Conservation (phyloP, 192 early-diverging fungal genomes). For the Coemansia sp. region DNA sequence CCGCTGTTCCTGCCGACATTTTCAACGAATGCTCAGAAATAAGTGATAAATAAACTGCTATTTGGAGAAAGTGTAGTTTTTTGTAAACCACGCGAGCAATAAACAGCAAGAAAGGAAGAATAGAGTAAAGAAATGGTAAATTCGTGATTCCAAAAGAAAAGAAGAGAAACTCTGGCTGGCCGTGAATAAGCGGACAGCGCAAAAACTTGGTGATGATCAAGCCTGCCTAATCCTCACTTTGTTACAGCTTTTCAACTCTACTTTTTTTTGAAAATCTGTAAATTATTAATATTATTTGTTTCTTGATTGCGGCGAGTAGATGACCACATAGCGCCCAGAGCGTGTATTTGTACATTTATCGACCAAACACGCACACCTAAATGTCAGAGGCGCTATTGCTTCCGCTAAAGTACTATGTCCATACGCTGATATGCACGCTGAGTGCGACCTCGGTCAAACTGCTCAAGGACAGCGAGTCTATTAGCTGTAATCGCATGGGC, state of each 20-base stretch:
- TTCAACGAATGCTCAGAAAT: slow-evolving; percentile 4
- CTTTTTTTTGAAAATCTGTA: neutral
- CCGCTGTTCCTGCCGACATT: slow-evolving; percentile 16
- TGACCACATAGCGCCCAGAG: neutral
- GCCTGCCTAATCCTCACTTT: too few relatives aligned
- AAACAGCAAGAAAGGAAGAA: neutral
- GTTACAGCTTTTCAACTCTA: neutral
- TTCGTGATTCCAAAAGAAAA: neutral
- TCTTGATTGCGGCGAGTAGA: neutral
- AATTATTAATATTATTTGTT: neutral
- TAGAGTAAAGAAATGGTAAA: neutral
- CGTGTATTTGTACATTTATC: neutral
- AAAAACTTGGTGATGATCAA: too few relatives aligned
- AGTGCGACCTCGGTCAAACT: slow-evolving; percentile 43
- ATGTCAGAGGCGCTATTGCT: slow-evolving; percentile 23
- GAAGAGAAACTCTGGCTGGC: neutral
- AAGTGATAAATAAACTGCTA: slow-evolving; percentile 11
- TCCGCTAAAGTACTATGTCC: slow-evolving; percentile 28
- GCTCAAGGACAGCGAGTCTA: slow-evolving; percentile 19
- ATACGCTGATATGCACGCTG: slow-evolving; percentile 55
- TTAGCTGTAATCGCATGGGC: slow-evolving; percentile 56
- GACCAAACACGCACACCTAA: neutral
- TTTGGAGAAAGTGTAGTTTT: neutral
- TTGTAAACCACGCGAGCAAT: slow-evolving; percentile 11
- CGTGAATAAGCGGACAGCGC: neutral